phyloP scores from a whole-genome alignment of 228 moss, liverwort and hornwort species.

The Sphagnum magellanicum region DNA sequence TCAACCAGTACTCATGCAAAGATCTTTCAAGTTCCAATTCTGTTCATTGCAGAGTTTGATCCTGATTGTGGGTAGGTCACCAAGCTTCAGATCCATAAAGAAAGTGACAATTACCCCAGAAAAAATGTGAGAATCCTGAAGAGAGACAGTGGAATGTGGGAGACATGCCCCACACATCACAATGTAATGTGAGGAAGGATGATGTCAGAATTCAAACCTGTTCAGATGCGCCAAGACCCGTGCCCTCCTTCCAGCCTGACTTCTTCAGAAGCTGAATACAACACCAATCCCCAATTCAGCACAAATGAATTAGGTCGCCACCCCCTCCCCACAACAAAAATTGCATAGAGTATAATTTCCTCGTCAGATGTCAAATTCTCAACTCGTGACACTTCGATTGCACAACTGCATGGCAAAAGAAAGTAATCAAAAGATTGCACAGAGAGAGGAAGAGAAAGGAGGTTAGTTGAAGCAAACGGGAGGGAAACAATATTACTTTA shows the following conservation, averaged over 20 bases:
- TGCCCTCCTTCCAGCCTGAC: conserved; percentile 60
- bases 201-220: conserved; percentile 20
- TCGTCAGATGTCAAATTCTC: not conserved
- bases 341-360: not conserved
- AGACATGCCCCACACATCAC: no score
- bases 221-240: conserved; percentile 44
- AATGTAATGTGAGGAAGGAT: no score
- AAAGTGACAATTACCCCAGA: no score
- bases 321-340: not conserved
- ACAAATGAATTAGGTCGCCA: no score
- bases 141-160: no score
- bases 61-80: no score
- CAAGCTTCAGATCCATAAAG: no score
- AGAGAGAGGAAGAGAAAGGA: not conserved
- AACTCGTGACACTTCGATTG: not conserved
- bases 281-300: no score
- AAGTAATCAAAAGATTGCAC: not conserved
- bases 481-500: conserved; percentile 28
- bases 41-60: no score
- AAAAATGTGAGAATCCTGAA: no score
- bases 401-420: not conserved
- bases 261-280: conserved; percentile 27
- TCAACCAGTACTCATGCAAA: no score
- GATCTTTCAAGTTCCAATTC: no score
- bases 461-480: not conserved